Evolutionary conservation across 257 asterid genomes (phyloP).

Genomic region (Solanum paucissectum): DNA sequence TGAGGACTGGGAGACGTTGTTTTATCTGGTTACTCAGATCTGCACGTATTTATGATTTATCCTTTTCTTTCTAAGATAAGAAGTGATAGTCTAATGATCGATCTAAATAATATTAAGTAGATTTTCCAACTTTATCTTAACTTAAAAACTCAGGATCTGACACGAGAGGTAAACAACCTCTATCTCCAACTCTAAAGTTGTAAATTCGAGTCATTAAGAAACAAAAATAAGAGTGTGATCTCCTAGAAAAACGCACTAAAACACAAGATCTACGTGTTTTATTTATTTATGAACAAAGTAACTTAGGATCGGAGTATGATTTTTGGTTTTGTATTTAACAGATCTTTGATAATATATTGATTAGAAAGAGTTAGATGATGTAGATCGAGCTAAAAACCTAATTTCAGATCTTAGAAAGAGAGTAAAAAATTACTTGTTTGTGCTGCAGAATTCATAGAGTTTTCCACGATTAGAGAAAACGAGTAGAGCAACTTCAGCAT

Average conservation of each 20-base stretch:
- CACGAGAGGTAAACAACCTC: background rate
- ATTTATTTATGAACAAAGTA: background rate
- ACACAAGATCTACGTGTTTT: background rate
- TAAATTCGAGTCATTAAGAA: background rate
- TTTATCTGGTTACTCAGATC: background rate
- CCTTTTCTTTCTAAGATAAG: background rate
- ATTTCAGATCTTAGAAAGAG: background rate
- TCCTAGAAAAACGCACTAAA: background rate
- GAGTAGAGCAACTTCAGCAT: slow-evolving; percentile 77
- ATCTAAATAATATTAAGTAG: background rate
- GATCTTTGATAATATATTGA: background rate
- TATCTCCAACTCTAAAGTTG: background rate
- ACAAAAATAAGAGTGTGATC: background rate
- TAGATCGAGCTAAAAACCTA: background rate
- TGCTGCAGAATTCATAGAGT: slow-evolving; percentile 85
- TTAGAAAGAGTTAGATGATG: background rate
- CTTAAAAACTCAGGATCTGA: background rate
- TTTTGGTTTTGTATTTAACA: background rate
- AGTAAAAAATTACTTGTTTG: slow-evolving; percentile 38
- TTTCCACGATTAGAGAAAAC: slow-evolving; percentile 90
- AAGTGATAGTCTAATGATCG: background rate
- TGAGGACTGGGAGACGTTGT: background rate
- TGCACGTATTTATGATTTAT: background rate
- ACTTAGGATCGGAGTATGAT: background rate
- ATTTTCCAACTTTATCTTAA: background rate